Evolutionary conservation across 495 filamentous ascomycete species (phyloP), one percentile per base, ranked within the genome.

Genomic region (Trichoderma reesei): DNA sequence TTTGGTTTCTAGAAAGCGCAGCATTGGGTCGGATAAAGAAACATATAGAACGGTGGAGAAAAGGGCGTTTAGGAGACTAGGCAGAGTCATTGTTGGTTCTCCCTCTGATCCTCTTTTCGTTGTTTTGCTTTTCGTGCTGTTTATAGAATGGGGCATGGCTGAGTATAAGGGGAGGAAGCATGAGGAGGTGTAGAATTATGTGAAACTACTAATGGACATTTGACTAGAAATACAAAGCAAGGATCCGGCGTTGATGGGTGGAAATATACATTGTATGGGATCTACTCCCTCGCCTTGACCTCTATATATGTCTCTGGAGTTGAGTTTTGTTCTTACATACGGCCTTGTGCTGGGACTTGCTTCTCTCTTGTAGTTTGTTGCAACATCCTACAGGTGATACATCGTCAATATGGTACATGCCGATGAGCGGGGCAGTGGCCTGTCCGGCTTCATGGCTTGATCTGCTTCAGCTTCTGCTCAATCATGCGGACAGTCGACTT

Each of bases 401-500:
- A n/a, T n/a, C n/a, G n/a, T n/a, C n/a, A n/a, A n/a, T n/a, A n/a
- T n/a, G n/a, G n/a, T n/a, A n/a, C n/a, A n/a, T n/a, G n/a, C n/a
- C n/a, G n/a, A n/a, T n/a, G n/a, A n/a, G n/a, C n/a, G n/a, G 13
- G 20, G 26, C 0, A 56, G 18, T 3, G 18, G 20, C 9, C 16
- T 31, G 10, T 51, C 20, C 7, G 8, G 9, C 26, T 41, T 63
- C 41, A 63, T 39, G 38, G 61, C 61, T 63, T 41, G 11, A 46
- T 26, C 18, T 41, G 38, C 56, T 67, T 65, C 46, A 78, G 59
- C 31, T 66, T 72, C 73, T 73, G 76, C 67, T 82, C 72, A 33
- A 82, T 72, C 64, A 82, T 59, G 14, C 72, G 70, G 38, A 83
- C 63, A 16, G 78, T 79, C 16, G 76, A 69, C 60, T 75, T 79